Base-by-base conservation (phyloP, 2,329 filamentous ascomycete species). In the Pseudocercospora vitis region DNA sequence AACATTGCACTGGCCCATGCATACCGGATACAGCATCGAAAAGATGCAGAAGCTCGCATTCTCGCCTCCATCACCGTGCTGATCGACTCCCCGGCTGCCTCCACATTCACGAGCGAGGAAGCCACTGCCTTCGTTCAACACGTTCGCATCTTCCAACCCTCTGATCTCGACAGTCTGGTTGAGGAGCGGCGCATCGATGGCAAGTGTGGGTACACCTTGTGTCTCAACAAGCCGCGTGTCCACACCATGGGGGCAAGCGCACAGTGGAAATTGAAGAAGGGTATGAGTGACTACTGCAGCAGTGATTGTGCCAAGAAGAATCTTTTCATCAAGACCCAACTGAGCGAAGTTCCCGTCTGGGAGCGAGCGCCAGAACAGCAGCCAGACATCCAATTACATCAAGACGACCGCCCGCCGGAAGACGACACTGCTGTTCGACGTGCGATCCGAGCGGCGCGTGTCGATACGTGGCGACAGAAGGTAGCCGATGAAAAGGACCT, bases 221-320 rank as follows among this genome's bases (percentile, higher is more conserved):
- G 94, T 70, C 74, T 82, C 0, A 79, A 79, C 12, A 78, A 82
- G n/a, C 84, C 84, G 32, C 76, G 79, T 3, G 52, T 53, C 18
- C 50, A 56, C 19, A 62, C 55, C 26, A 77, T 78, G 26, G 77
- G 81, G 48, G 74, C 78, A 12, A 74, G 76, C 8, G 80, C 78
- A 1, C 85, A 83, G 12, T 82, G 83, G 59, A 91, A 85, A 74
- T 86, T 88, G 55, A 82, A 80, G 49, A 82, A 84, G 60, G 84
- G 89, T 65, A 72, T 91, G 12, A 89, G 94, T 73, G 87, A 85
- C 72, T 99, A 91, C 89, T 99, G 94, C 71, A 89, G 86, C 0
- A 79, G 86, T 50, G 79, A 78, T 32, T 99, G 94, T 73, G 88
- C 88, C 2, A 82, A 83, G 60, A 81, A 89, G 45, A 91, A 89